Conservation (phyloP, 306 rosid species). For the Arachis stenosperma region DNA sequence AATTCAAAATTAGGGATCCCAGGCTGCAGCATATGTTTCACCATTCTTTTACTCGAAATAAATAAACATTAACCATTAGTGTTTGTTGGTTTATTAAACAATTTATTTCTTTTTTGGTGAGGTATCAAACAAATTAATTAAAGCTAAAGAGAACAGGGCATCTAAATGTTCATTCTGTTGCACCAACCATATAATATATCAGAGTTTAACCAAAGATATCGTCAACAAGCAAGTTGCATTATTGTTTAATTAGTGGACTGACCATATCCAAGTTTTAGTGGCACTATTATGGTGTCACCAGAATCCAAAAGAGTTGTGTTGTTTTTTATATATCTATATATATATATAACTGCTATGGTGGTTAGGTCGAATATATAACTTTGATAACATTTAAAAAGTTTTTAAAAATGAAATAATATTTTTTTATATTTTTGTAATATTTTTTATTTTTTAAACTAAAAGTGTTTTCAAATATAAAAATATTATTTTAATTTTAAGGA, state of each 20-base stretch:
- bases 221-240: not conserved
- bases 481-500: no score
- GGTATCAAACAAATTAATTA: not conserved
- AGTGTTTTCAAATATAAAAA: no score
- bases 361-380: no score
- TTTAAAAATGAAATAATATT: no score
- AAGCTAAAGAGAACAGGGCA: constrained; percentile 17
- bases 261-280: constrained; percentile 37
- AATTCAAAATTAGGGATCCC: no score
- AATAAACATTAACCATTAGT: constrained; percentile 11
- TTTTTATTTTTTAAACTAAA: no score
- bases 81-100: constrained; percentile 35
- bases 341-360: no score
- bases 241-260: constrained; percentile 1
- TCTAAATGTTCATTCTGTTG: constrained; percentile 34
- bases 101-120: not conserved
- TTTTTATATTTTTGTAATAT: no score
- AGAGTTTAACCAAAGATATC: constrained; percentile 18
- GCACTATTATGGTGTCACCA: not conserved
- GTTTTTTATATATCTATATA: no score
- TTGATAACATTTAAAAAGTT: no score
- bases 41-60: constrained; percentile 33
- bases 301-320: no score
- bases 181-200: constrained; percentile 7
- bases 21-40: not conserved